Conservation (phyloP, 2,329 filamentous ascomycete genomes). For the Aspergillus tubingensis region DNA sequence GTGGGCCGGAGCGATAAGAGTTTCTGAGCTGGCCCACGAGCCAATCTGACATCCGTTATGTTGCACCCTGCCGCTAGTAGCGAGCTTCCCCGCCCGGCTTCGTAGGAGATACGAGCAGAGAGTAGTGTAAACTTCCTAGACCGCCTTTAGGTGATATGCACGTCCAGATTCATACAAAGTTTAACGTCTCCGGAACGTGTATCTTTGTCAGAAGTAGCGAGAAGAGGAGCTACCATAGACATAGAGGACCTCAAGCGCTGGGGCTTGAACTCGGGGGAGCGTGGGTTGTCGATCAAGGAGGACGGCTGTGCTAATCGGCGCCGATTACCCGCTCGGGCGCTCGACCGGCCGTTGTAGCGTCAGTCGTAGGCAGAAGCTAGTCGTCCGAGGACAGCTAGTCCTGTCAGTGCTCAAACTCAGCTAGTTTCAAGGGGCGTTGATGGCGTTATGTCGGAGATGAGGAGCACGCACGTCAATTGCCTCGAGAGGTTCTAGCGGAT, state of each 20-base stretch:
- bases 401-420: slow-evolving; percentile 8
- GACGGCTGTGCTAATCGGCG: slow-evolving; percentile 12
- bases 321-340: slow-evolving; percentile 17
- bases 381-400: not conserved
- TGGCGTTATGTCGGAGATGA: slow-evolving; percentile 1
- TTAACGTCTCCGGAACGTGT: not conserved
- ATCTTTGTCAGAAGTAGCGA: not conserved
- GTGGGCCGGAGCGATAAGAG: slow-evolving; percentile 1
- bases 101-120: not conserved
- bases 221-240: not conserved
- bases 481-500: not conserved
- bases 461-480: slow-evolving; percentile 5
- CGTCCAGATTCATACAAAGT: not conserved
- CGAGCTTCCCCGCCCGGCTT: not conserved
- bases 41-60: not conserved
- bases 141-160: not conserved
- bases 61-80: not conserved
- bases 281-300: slow-evolving; percentile 15
- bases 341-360: slow-evolving; percentile 5
- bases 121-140: not conserved
- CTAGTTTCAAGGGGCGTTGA: slow-evolving; percentile 7
- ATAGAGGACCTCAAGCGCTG: slow-evolving; percentile 3
- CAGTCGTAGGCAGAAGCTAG: slow-evolving; percentile 2
- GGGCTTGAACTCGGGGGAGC: slow-evolving; percentile 15
- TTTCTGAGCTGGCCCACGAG: not conserved